Evolutionary conservation across 495 filamentous ascomycete genomes (phyloP), one percentile per base, ranked within the genome.

Genomic region (Haplographium delicatum): DNA sequence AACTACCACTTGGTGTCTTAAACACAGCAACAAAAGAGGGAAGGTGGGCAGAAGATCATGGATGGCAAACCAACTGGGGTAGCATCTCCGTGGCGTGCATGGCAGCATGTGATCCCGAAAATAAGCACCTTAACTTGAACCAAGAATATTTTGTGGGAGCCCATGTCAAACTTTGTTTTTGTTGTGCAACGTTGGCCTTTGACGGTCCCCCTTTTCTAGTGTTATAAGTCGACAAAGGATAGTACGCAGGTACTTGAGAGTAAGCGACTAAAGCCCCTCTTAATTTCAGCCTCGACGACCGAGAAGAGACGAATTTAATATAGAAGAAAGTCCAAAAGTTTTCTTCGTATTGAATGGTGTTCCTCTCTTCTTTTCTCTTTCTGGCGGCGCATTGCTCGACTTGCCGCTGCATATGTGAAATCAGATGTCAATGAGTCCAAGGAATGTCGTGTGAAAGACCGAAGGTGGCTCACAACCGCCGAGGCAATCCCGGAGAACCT

Each of bases 51-150:
- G 40, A 39, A 20, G 24, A n/a, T 30, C 23, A 22, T 39, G 16
- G 50, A 40, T 37, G 53, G 53, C 53, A 56, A 56, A 51, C 47
- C 53, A 18, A 35, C 38, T 47, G 24, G 35, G 53, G 53, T 20
- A 44, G 51, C 25, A 57, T 27, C 22, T 43, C 54, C 54, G 54
- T 18, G 24, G 22, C 4, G 39, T 6, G 39, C 6, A 7, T 42
- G 42, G n/a, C 15, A 18, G 34, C 42, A 44, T 44, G 42, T 44
- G 42, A 44, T 44, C 42, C 42, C 28, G 34, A 31, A 44, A 10
- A 16, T 5, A 1, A 39, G 22, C 18, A 19, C 22, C 16, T 2
- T 0, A 19, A 39, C 22, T 6, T 6, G 28, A 13, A 13, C 6
- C 13, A 13, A 31, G 28, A 31, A 31, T 31, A 6, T 13, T 31